phyloP scores from a whole-genome alignment of 1,139 yeast genomes.

The Taiozyma onychis region DNA sequence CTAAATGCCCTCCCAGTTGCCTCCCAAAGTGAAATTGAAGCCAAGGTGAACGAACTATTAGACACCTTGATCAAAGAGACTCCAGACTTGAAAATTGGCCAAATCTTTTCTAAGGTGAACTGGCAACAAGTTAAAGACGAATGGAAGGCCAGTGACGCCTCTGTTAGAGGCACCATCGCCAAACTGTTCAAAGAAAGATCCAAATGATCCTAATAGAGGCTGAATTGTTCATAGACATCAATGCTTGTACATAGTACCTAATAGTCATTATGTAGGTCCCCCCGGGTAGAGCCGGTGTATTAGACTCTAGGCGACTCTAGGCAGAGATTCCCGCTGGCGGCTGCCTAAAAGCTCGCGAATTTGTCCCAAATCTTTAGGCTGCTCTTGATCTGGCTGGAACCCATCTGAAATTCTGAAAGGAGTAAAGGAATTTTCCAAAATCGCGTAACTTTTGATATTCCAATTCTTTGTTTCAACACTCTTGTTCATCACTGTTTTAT shows the following conservation, averaged over 20 bases:
- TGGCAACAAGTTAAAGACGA: slow-evolving; percentile 43
- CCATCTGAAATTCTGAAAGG: background rate
- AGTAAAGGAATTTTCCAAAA: background rate
- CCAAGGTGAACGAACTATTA: slow-evolving; percentile 34
- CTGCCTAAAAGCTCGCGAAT: no score
- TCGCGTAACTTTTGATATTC: background rate
- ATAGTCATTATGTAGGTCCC: background rate
- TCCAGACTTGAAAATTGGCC: slow-evolving; percentile 30
- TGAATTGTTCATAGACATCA: no score
- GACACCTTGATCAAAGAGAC: slow-evolving; percentile 25
- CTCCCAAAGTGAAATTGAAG: slow-evolving; percentile 41
- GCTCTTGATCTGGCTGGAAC: background rate
- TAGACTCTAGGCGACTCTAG: no score
- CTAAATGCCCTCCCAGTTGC: slow-evolving; percentile 44
- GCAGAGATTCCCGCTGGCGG: no score
- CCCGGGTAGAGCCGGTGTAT: background rate
- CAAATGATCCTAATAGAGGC: background rate
- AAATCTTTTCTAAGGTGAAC: slow-evolving; percentile 41
- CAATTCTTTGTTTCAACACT: no score
- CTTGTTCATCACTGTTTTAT: background rate
- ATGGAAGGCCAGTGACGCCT: slow-evolving; percentile 46
- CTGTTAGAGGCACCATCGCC: slow-evolving; percentile 27
- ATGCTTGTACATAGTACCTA: background rate
- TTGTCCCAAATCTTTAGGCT: background rate
- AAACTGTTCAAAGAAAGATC: slow-evolving; percentile 19